Base-by-base conservation (phyloP, 768 basidiomycete species). In the Boletus subparvulus region DNA sequence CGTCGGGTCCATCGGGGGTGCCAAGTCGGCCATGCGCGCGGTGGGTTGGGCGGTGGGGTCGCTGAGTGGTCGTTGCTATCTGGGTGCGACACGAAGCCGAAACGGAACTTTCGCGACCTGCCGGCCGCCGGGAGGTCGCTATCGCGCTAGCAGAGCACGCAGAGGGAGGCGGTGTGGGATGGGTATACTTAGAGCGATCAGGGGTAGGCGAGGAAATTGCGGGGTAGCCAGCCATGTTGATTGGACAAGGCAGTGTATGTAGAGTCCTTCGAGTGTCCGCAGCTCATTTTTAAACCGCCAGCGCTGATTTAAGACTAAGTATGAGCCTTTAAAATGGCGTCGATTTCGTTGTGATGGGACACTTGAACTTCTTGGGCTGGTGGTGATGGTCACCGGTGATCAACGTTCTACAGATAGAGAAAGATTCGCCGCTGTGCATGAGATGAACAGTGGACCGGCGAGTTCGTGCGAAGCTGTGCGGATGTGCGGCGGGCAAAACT, bases 1-100 rank as follows among this genome's bases (percentile, higher is more conserved):
- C 5, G 80, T 76, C 0, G 96, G 97, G 71, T 98, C 95, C 94
- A 98, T 97, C 86, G 94, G 90, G 0, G 94, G 90, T 10, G 90
- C 94, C 17, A 99, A 72, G 74, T 98, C 94, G 0, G 95, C 94
- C 52, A 93, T 65, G 16, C 92, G 81, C 0, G 92, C 89, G 10
- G 76, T 74, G 0, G 90, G 88, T 11, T 78, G 73, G 4, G 56
- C 33, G 44, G 47, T 36, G 37, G 63, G 43, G 0, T 66, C 59
- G 19, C 48, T 56, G n/a, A 21, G 21, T 21, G 21, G 21, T 21
- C 21, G 21, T 21, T 21, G 21, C 59, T 50, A n/a, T 64, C 65
- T 46, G 65, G 50, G 50, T 53, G 36, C 12, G 65, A 52, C 3
- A 91, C 65, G 14, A 78, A 63, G 0, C 88, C 90, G 47, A 86